Conservation (phyloP, 805 yeast genomes). For the Kuraishia piskuri region DNA sequence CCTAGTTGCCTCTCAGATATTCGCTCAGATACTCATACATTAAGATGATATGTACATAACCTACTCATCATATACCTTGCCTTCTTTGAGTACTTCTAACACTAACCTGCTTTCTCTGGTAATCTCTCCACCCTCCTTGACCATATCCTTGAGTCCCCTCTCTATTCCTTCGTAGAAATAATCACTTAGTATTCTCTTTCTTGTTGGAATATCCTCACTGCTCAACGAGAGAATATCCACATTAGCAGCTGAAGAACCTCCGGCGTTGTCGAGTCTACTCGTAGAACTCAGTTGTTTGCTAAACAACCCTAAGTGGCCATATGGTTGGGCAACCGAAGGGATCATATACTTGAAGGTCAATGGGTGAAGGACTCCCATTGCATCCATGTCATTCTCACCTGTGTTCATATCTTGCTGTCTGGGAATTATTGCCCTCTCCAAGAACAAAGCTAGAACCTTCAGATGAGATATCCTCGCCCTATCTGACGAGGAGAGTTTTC, state of each 20-base stretch:
- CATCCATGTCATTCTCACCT: conserved; percentile 9
- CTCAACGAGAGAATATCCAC: conserved; percentile 34
- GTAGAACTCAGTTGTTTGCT: conserved; percentile 23
- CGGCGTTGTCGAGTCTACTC: conserved; percentile 9
- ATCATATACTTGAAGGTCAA: conserved; percentile 43
- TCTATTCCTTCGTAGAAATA: conserved; percentile 39
- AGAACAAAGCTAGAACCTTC: conserved; percentile 22
- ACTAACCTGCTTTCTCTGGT: conserved; percentile 37
- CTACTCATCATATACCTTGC: too few relatives aligned
- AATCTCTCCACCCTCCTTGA: conserved; percentile 67
- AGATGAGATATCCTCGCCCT: conserved; percentile 33
- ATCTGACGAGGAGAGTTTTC: conserved; percentile 12
- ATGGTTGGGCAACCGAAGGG: conserved; percentile 55
- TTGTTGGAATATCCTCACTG: conserved; percentile 53
- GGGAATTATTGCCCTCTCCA: conserved; percentile 16
- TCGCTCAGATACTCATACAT: too few relatives aligned
- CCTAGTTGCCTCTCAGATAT: too few relatives aligned
- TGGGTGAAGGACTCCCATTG: conserved; percentile 29
- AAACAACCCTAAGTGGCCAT: conserved; percentile 52
- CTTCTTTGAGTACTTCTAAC: background rate
- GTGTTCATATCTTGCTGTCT: background rate
- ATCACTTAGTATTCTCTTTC: conserved; percentile 45
- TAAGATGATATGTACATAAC: too few relatives aligned
- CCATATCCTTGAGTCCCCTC: conserved; percentile 38
- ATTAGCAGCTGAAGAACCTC: conserved; percentile 9